phyloP scores from a whole-genome alignment of 768 basidiomycete genomes.

The Suillus spraguei region DNA sequence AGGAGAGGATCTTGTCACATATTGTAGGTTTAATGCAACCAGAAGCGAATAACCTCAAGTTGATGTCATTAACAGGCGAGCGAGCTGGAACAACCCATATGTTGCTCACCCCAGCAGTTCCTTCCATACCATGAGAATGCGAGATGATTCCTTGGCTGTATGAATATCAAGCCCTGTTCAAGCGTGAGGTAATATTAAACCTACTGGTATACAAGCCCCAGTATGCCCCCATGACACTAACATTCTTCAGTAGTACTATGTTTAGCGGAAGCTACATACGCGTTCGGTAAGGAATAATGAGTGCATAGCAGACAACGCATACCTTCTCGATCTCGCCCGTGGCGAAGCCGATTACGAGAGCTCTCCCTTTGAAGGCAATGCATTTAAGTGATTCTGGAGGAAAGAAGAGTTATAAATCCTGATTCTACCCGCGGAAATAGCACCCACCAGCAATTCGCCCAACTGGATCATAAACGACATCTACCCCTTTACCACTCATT shows the following conservation, averaged over 20 bases:
- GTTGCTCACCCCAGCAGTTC: constrained; percentile 61
- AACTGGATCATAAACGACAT: constrained; percentile 87
- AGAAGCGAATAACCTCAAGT: constrained; percentile 62
- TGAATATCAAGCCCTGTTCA: not conserved
- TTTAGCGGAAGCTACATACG: constrained; percentile 75
- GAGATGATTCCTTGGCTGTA: constrained; percentile 65
- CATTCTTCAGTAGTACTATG: constrained; percentile 81
- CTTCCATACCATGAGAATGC: constrained; percentile 70
- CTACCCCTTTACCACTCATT: constrained; percentile 83
- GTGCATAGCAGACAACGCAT: not conserved
- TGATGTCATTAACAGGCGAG: constrained; percentile 6
- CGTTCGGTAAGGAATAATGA: not conserved
- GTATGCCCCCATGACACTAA: constrained; percentile 77
- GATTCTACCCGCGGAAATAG: not conserved
- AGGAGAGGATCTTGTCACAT: constrained; percentile 68
- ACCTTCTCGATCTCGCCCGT: constrained; percentile 29
- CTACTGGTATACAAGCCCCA: constrained; percentile 83
- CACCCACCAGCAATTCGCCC: constrained; percentile 67
- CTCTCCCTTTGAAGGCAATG: constrained; percentile 92
- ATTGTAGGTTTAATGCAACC: constrained; percentile 68
- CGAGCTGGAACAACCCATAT: constrained; percentile 12
- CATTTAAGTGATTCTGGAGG: constrained; percentile 81
- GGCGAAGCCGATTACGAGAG: constrained; percentile 82
- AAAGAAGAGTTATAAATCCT: not conserved
- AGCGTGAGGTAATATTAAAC: constrained; percentile 28